Evolutionary conservation across 495 filamentous ascomycete genomes (phyloP), one percentile per base, ranked within the genome.

Genomic region (Penicillium macrosclerotiorum): DNA sequence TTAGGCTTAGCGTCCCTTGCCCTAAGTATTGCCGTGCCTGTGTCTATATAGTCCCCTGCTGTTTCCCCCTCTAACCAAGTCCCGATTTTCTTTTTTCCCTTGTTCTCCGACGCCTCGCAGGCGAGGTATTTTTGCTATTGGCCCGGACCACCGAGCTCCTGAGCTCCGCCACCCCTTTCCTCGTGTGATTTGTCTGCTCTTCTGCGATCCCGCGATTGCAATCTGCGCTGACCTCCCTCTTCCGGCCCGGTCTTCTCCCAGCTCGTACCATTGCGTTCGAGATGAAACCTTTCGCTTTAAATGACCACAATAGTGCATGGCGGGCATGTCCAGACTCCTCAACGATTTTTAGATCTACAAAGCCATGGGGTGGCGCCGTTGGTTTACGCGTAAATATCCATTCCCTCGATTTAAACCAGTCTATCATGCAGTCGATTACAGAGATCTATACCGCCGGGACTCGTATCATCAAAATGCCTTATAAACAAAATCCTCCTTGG

Each of bases 141-240:
- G 32, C 22, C 39, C 25, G 25, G 26, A 18, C 32, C 39, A 19
- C 26, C 24, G 25, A 32, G 14, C 39, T 42, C 39, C 39, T 24
- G 22, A 19, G 23, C 37, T 29, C 14, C 37, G 13, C 37, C 22
- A 27, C 37, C 13, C 54, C 63, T 8, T 34, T 63, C 25, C 37
- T 44, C 8, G 55, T 30, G 3, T 30, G 27, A 30, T 13, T 3
- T 13, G 27, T 30, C 27, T 8, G 27, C 27, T 30, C 27, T 8
- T 30, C 27, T 30, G 27, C 27, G 27, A 30, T 8, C 7, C 27
- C 3, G 7, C 7, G 27, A 30, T 13, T 3, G 7, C 7, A 30
- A 30, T 30, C 27, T 30, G 27, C 27, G 27, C 27, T 30, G 3
- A 3, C 27, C 27, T 30, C 27, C n/a, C n/a, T n/a, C n/a, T n/a